Base-by-base conservation (phyloP, 1,284 basidiomycete species). In the Apiotrichum gamsii region DNA sequence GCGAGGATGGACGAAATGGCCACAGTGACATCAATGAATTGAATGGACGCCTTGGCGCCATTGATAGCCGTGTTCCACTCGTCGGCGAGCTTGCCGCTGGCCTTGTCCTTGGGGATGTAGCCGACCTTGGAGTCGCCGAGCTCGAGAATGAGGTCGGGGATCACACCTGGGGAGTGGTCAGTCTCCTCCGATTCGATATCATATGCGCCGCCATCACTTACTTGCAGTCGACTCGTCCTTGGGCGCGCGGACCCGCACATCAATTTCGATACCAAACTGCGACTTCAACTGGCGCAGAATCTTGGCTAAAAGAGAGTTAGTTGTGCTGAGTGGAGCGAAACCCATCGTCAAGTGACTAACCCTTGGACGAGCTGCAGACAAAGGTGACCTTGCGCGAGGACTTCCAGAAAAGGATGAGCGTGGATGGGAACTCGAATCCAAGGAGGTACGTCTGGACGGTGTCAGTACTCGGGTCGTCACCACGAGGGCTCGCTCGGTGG, bases 371-470 rank as follows among this genome's bases (percentile, higher is more conserved):
- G 18, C 90, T 94, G 57, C 88, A 91, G 33, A 96, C 75, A 47
- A 96, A 85, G 24, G 77, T 78, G 24, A 96, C 73, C 61, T 81
- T 84, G 21, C 59, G 54, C n/a, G 59, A 56, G n/a, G 60, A 51
- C 45, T 61, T 60, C 58, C 84, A 79, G 58, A 97, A 85, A 29
- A 94, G 73, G 48, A 93, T 80, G 35, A 97, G 76, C 0, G 93
- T 96, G 0, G 90, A 90, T 0, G 93, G 93, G 65, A 97, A 97
- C 70, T 97, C 94, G 70, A 91, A 97, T 20, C 91, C 94, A 28
- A 97, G 79, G 9, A 97, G 77, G 86, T 90, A 96, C 59, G 89
- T 90, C 90, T 94, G 64, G 29, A 10, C n/a, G 41, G 37, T 3
- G 21, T 33, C 23, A 23, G 25, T 16, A 16, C 6, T 3, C 9